Base-by-base conservation (phyloP, 2,329 filamentous ascomycete genomes). In the Aspergillus sp. region DNA sequence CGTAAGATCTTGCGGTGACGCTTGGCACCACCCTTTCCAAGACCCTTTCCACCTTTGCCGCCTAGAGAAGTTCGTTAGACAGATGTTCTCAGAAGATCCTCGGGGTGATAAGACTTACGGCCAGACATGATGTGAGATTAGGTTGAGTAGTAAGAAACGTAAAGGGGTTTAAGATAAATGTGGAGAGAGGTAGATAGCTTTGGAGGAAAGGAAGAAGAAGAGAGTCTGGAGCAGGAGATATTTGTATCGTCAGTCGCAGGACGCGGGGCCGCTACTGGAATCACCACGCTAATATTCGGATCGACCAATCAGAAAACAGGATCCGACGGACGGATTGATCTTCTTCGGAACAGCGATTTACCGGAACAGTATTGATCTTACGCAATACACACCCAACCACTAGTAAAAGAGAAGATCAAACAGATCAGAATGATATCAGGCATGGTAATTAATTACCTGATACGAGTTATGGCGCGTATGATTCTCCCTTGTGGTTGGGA, bases 1-100 rank as follows among this genome's bases (percentile, higher is more conserved):
- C 90, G 89, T 75, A 96, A 83, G 81, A 96, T 96, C 88, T 96
- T 96, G 70, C 91, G 85, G 80, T 96, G 90, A 77, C 90, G 90
- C 87, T 96, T 97, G 77, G 91, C 91, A 74, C 90, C 90, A 61
- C 90, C 90, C 85, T 95, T 95, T 74, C 90, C 90, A 76, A 95
- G 89, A 73, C 90, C 90, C 84, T 95, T 95, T 73, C 90, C 90
- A 75, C 90, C 90, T 79, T 95, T 94, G 74, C 89, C 89, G 73
- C 88, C 88, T 93, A 57, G 53, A 59, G 53, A 55, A 54, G 60
- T 75, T 83, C 65, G 82, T 75, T 69, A 47, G 55, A 48, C 46
- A 52, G 39, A 25, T 13, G 7, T 39, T 43, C 7, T 3, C 17
- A 22, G 17, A 20, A 12, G 10, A 39, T 17, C 15, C 25, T 27